A percentile compares a stretch with the other conserved stretches of the same genome.
Evolutionary conservation across 805 yeast species (phyloP).

Genomic region (Candida rishiriensis): DNA sequence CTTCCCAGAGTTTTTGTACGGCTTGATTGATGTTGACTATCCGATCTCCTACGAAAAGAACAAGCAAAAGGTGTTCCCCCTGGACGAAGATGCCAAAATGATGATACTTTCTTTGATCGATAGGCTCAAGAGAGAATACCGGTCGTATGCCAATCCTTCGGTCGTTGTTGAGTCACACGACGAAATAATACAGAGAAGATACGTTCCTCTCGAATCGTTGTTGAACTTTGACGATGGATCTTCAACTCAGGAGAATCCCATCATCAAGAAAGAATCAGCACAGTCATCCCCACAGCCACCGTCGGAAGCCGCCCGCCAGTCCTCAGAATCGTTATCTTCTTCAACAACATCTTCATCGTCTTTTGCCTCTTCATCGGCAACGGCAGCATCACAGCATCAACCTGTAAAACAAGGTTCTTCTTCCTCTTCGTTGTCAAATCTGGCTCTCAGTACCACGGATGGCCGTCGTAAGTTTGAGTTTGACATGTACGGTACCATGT

Average conservation of each 20-base stretch:
- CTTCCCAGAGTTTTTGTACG: conserved; percentile 23
- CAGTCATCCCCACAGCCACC: too few species aligned
- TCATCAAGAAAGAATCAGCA: too few species aligned
- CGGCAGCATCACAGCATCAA: too few species aligned
- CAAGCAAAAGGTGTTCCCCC: conserved; percentile 5
- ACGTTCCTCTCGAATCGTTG: conserved; percentile 15
- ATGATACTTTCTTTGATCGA: conserved; percentile 10
- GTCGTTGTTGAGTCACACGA: background rate
- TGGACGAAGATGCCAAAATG: conserved; percentile 6
- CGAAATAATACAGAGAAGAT: conserved; percentile 6
- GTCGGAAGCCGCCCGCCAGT: too few species aligned
- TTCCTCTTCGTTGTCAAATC: too few species aligned
- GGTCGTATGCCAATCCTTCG: conserved; percentile 16
- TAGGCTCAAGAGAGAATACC: conserved; percentile 19
- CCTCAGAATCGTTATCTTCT: too few species aligned
- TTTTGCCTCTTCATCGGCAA: background rate
- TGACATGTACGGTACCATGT: conserved; percentile 21
- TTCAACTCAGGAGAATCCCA: too few species aligned
- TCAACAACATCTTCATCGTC: background rate
- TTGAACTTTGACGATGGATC: conserved; percentile 3
- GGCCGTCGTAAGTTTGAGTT: conserved; percentile 8
- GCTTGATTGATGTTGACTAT: conserved; percentile 14
- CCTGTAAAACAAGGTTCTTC: too few species aligned
- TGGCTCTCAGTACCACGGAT: too few species aligned
- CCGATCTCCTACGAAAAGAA: conserved; percentile 2